Evolutionary conservation across 495 filamentous ascomycete genomes (phyloP).

Genomic region (Ascobolus immersus): DNA sequence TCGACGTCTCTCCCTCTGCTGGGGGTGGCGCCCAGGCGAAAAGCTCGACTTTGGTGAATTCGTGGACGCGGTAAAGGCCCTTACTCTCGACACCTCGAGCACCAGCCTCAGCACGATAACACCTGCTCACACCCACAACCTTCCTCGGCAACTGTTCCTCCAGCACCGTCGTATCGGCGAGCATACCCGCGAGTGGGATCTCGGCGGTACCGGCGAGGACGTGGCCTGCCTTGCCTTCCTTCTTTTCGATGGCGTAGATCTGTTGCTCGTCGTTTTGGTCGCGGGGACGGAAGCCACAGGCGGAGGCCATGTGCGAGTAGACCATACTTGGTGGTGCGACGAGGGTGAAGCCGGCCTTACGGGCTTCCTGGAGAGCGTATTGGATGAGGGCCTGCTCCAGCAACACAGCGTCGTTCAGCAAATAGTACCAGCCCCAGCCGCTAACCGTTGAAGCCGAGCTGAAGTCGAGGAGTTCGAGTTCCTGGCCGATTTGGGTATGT

Average conservation of each 20-base stretch:
- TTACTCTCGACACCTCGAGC: constrained; percentile 72
- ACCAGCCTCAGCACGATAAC: constrained; percentile 85
- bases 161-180: constrained; percentile 43
- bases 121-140: constrained; percentile 56
- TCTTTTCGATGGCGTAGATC: constrained; percentile 35
- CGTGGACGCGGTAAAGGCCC: constrained; percentile 92
- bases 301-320: constrained; percentile 68
- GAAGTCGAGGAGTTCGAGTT: constrained; percentile 68
- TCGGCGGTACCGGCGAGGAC: constrained; percentile 64
- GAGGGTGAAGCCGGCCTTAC: constrained; percentile 35
- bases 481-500: constrained; percentile 61
- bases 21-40: constrained; percentile 57
- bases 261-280: constrained; percentile 81
- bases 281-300: constrained; percentile 80
- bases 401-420: constrained; percentile 65
- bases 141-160: constrained; percentile 43
- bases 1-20: constrained; percentile 2
- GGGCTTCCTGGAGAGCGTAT: constrained; percentile 40
- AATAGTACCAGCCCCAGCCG: constrained; percentile 95
- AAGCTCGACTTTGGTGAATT: constrained; percentile 95
- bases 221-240: constrained; percentile 5
- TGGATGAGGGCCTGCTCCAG: constrained; percentile 81
- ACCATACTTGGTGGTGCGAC: constrained; percentile 73
- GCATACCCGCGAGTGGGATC: constrained; percentile 80
- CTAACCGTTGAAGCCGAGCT: constrained; percentile 45